Base-by-base conservation (phyloP, 148 eudicot species). In the Silene latifolia region DNA sequence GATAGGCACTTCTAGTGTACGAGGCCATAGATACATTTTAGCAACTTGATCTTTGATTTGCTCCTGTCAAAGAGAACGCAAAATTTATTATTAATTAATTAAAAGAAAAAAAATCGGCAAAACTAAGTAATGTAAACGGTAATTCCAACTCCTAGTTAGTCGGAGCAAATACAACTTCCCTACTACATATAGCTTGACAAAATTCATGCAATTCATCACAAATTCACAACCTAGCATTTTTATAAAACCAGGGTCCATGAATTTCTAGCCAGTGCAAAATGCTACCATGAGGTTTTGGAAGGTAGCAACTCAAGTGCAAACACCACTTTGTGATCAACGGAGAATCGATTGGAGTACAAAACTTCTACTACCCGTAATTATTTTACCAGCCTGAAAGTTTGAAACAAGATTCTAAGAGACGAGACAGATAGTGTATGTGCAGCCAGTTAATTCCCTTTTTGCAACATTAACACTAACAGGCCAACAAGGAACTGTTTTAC, bases 1-100 rank as follows among this genome's bases (percentile, higher is more conserved):
- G 75, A 93, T 81, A 72, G 87, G 88, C 72, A 93, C 92, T 87
- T 91, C 97, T 53, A 93, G 89, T 64, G 91, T 87, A 72, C 84
- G 91, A 27, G 98, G 98, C 98, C 98, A 93, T 10, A 93, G 86
- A 89, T 93, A 91, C 98, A 93, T 81, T 85, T 85, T 91, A 57
- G 93, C 94, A 74, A 91, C 97, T 84, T 91, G 97, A 68, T 87
- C 92, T 82, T 93, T 93, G 67, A 93, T 89, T 48, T 60, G 78
- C 77, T 93, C 98, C 98, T 93, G 89, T 60, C 82, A 58, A 67
- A 66, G 56, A 12, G 56, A 11, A 39, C 18, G 4, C 56, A 51
- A 51, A 51, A 3, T 51, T 51, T 51, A 51, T 51, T 12, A 32
- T 51, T 4, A 51, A 51, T 7, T 39, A 39, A 39, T 5, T 39